Evolutionary conservation across 768 basidiomycete species (phyloP).

Genomic region (Rhizopogon sp.): DNA sequence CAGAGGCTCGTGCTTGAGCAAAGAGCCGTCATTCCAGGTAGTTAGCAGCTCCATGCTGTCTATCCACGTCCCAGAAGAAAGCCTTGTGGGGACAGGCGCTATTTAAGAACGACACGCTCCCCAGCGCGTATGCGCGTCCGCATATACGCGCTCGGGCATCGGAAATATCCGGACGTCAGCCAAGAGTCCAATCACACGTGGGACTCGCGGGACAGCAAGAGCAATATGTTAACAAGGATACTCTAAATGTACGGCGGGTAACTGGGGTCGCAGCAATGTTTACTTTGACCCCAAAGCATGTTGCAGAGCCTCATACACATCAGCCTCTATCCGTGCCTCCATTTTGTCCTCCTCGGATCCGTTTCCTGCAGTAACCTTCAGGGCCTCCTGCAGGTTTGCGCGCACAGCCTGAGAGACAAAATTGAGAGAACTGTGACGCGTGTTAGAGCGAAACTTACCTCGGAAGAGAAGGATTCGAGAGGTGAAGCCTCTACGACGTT

Average conservation of each 20-base stretch:
- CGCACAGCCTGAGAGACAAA: conserved; percentile 68
- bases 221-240: background rate
- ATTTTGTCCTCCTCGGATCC: conserved; percentile 92
- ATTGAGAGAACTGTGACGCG: conserved; percentile 4
- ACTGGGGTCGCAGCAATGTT: conserved; percentile 7
- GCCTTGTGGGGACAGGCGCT: too few relatives aligned
- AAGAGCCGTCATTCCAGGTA: conserved; percentile 13
- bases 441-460: conserved; percentile 48
- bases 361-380: conserved; percentile 72
- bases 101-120: too few relatives aligned
- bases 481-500: conserved; percentile 97
- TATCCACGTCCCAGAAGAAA: too few relatives aligned
- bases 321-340: conserved; percentile 91
- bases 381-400: conserved; percentile 82
- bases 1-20: conserved; percentile 19
- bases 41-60: conserved; percentile 14
- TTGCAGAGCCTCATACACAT: conserved; percentile 95
- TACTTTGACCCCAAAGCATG: conserved; percentile 63
- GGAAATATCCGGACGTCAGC: background rate
- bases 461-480: conserved; percentile 83
- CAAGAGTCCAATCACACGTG: background rate
- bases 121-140: too few relatives aligned
- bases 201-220: too few relatives aligned
- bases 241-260: conserved; percentile 10
- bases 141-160: background rate